Evolutionary conservation across 1,139 yeast genomes (phyloP).

Genomic region (Blastobotrys illinoisensis): DNA sequence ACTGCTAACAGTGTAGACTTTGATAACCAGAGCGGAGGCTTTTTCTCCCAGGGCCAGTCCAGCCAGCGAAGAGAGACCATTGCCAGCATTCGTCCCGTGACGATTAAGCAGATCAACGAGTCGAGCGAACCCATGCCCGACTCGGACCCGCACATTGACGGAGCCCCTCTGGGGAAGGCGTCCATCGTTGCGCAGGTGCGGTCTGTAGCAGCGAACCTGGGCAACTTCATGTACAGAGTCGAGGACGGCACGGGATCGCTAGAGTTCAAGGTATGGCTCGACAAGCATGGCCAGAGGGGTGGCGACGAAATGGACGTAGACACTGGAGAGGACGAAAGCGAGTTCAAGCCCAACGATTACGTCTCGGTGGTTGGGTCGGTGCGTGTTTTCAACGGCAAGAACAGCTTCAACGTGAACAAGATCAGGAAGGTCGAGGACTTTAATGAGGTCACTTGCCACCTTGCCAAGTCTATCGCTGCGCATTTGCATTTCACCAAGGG

Average conservation of each 20-base stretch:
- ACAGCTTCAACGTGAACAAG: constrained; percentile 59
- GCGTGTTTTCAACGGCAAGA: constrained; percentile 63
- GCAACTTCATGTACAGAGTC: constrained; percentile 48
- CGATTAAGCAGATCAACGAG: constrained; percentile 71
- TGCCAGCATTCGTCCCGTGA: constrained; percentile 55
- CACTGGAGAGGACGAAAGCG: constrained; percentile 16
- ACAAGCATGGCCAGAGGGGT: constrained; percentile 29
- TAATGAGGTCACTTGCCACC: constrained; percentile 74
- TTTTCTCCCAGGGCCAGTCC: not conserved
- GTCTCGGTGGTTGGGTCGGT: constrained; percentile 69
- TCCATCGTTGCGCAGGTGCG: constrained; percentile 63
- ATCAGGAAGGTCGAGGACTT: constrained; percentile 59
- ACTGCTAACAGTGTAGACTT: not conserved
- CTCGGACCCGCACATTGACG: constrained; percentile 66
- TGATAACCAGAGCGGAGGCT: not conserved
- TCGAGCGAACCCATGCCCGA: constrained; percentile 63
- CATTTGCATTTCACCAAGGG: constrained; percentile 36
- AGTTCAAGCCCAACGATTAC: constrained; percentile 43
- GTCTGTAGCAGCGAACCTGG: constrained; percentile 47
- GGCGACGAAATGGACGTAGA: constrained; percentile 20
- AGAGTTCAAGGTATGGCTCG: constrained; percentile 51
- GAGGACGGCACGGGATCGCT: constrained; percentile 85
- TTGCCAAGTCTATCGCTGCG: constrained; percentile 61
- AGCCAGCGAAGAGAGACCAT: not conserved
- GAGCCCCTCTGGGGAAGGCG: constrained; percentile 55